phyloP scores from a whole-genome alignment of 129 eudicot species.

The Lactuca saligna region DNA sequence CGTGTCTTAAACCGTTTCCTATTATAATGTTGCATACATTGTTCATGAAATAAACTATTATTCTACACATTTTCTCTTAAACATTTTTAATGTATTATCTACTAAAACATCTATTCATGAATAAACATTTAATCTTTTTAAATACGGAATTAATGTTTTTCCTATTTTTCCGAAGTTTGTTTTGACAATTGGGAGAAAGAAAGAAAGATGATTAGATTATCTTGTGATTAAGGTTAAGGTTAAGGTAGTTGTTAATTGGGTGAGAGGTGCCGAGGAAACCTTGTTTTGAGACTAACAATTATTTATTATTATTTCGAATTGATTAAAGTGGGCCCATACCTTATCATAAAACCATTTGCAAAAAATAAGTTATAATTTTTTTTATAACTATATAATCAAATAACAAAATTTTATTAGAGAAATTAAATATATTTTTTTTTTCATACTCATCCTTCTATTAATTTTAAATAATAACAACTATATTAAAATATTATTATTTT shows the following conservation, averaged over 20 bases:
- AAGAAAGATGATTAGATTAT: conserved; percentile 10
- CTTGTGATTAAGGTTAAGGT: conserved; percentile 42
- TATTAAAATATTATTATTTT: too few relatives aligned
- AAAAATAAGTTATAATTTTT: too few relatives aligned
- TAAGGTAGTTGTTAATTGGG: conserved; percentile 31
- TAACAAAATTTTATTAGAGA: too few relatives aligned
- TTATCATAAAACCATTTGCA: neutral
- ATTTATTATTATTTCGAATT: neutral
- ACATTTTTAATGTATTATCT: neutral
- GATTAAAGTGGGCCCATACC: neutral
- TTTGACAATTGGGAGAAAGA: conserved; percentile 24
- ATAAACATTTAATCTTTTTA: neutral
- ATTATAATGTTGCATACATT: too few relatives aligned
- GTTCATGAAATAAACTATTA: too few relatives aligned
- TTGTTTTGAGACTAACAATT: conserved; percentile 13
- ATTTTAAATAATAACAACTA: too few relatives aligned
- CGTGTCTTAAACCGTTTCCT: too few relatives aligned
- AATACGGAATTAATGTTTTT: neutral
- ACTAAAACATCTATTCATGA: neutral
- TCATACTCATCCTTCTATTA: too few relatives aligned
- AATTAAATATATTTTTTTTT: too few relatives aligned
- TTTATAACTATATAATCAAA: too few relatives aligned
- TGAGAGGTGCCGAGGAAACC: conserved; percentile 40
- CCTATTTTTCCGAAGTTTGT: conserved; percentile 19
- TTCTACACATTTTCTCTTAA: neutral